phyloP scores from a whole-genome alignment of 441 rosid species.

The Erodium trifolium region DNA sequence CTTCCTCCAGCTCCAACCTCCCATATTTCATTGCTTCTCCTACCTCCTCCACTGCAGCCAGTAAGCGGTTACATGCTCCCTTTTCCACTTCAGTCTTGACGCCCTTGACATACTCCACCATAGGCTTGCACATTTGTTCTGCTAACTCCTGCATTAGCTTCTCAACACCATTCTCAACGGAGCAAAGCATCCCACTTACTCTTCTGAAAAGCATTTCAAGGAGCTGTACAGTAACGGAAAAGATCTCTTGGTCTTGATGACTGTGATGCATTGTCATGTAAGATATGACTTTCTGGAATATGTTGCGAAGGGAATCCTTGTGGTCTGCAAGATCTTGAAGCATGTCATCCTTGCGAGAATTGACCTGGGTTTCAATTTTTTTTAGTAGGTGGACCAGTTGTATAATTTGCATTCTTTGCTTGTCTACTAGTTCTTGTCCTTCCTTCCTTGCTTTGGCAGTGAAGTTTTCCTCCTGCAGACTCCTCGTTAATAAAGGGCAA shows the following conservation, averaged over 20 bases:
- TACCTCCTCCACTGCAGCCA: conserved; percentile 28
- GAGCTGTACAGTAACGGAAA: conserved; percentile 31
- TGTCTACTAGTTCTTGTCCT: conserved; percentile 36
- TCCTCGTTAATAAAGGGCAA: conserved; percentile 1
- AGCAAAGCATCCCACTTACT: conserved; percentile 33
- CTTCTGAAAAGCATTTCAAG: conserved; percentile 32
- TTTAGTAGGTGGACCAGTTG: conserved; percentile 41
- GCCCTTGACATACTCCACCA: conserved; percentile 42
- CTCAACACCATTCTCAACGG: conserved; percentile 43
- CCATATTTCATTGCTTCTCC: conserved; percentile 34
- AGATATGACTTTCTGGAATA: conserved; percentile 33
- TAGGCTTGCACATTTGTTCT: conserved; percentile 43
- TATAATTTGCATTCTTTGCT: conserved; percentile 34
- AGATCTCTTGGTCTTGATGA: conserved; percentile 31
- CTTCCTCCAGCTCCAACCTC: conserved; percentile 42
- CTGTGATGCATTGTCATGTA: conserved; percentile 22
- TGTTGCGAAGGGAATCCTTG: conserved; percentile 30
- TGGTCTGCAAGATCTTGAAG: conserved; percentile 30
- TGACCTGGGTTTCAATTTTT: conserved; percentile 42
- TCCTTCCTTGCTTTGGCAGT: conserved; percentile 30
- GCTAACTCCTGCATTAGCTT: conserved; percentile 38
- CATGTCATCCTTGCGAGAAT: conserved; percentile 34
- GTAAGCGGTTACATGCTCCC: conserved; percentile 32
- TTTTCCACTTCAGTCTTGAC: conserved; percentile 40
- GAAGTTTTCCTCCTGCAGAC: conserved; percentile 36